phyloP scores from a whole-genome alignment of 306 rosid species.

The Vicia faba region DNA sequence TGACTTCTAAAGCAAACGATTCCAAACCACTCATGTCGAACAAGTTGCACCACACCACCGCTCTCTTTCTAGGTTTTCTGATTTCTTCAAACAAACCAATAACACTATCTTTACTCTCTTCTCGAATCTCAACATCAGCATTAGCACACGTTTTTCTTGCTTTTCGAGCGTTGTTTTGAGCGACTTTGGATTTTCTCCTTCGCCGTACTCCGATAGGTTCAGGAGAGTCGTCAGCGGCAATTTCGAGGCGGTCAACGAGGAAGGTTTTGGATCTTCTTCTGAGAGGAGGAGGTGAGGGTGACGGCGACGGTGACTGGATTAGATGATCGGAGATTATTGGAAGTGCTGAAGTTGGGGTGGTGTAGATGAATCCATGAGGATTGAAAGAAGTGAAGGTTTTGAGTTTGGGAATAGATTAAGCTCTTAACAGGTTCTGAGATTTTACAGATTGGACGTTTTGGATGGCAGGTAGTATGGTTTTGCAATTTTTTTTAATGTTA shows the following conservation, averaged over 20 bases:
- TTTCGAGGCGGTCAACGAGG: conserved; percentile 55
- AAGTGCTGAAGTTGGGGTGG: conserved; percentile 43
- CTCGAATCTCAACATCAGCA: conserved; percentile 63
- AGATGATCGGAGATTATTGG: conserved; percentile 27
- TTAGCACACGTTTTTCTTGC: conserved; percentile 49
- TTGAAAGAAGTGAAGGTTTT: not conserved
- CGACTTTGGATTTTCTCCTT: conserved; percentile 50
- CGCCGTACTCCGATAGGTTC: conserved; percentile 47
- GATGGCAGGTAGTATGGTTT: too few relatives aligned
- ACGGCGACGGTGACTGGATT: conserved; percentile 40
- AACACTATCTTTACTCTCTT: conserved; percentile 63
- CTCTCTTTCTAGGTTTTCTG: conserved; percentile 59
- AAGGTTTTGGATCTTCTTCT: conserved; percentile 57
- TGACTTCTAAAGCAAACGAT: too few relatives aligned
- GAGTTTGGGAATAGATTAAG: not conserved
- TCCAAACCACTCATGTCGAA: too few relatives aligned
- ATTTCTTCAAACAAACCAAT: conserved; percentile 53
- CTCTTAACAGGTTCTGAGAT: too few relatives aligned
- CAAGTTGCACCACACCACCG: too few relatives aligned
- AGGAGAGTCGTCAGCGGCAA: conserved; percentile 48
- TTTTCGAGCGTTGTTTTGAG: conserved; percentile 53
- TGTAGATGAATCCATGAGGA: conserved; percentile 54
- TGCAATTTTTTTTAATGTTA: too few relatives aligned
- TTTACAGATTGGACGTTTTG: too few relatives aligned
- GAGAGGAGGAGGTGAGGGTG: conserved; percentile 61